Conservation (phyloP, 2,329 filamentous ascomycete genomes). For the Bipolaris bicolor region DNA sequence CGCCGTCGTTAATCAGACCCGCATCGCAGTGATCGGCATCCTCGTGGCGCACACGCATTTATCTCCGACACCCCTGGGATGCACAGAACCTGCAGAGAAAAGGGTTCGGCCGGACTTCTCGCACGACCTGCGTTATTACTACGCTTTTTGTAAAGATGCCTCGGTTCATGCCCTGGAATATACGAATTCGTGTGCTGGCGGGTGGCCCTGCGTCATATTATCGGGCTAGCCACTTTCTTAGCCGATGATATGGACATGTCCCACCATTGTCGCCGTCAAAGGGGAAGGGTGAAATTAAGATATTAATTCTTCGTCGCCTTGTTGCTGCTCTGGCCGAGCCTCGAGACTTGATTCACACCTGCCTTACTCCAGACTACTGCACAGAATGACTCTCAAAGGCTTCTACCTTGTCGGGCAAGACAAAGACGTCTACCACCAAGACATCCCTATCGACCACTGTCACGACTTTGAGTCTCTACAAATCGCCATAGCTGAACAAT, state of each 20-base stretch:
- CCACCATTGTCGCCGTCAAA: background rate
- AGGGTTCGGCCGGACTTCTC: constrained; percentile 12
- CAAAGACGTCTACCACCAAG: constrained; percentile 21
- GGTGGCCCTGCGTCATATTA: constrained; percentile 6
- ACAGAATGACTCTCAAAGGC: constrained; percentile 23
- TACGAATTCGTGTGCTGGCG: background rate
- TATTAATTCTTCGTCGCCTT: background rate
- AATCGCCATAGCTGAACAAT: constrained; percentile 22
- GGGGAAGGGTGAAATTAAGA: constrained; percentile 1
- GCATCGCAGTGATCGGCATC: background rate
- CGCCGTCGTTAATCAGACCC: background rate
- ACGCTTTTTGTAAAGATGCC: background rate
- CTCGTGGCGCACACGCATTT: constrained; percentile 2
- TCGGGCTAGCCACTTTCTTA: background rate
- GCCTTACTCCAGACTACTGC: background rate
- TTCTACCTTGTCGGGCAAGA: constrained; percentile 24
- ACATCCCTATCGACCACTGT: constrained; percentile 23
- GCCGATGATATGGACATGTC: background rate
- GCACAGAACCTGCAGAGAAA: constrained; percentile 3
- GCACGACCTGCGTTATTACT: constrained; percentile 8
- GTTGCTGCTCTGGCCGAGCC: background rate
- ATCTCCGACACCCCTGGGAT: background rate
- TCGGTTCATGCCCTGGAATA: background rate
- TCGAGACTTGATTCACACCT: background rate
- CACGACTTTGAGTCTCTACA: constrained; percentile 24